Conservation (phyloP, 352 stramenopile genomes). For the Pythium apleroticum region DNA sequence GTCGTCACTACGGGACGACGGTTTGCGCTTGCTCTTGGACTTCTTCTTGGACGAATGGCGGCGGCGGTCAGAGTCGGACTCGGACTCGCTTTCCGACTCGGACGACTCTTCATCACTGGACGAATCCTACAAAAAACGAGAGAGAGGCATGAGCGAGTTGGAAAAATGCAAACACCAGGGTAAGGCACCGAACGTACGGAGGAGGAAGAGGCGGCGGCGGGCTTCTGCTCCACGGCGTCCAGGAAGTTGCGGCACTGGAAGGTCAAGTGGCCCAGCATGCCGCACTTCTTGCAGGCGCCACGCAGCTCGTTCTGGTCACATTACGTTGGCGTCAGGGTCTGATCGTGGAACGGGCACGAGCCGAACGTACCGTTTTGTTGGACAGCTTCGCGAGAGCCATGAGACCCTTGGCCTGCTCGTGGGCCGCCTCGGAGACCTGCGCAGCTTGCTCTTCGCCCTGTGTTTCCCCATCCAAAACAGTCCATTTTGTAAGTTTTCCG, state of each 20-base stretch:
- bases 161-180: too few relatives aligned
- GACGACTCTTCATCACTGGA: slow-evolving; percentile 24
- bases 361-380: slow-evolving; percentile 83
- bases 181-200: slow-evolving; percentile 23
- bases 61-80: slow-evolving; percentile 8
- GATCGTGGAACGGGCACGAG: neutral
- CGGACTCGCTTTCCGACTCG: slow-evolving; percentile 10
- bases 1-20: neutral
- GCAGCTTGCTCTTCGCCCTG: slow-evolving; percentile 48
- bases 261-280: slow-evolving; percentile 90
- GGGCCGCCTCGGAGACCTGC: slow-evolving; percentile 64
- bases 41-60: slow-evolving; percentile 21
- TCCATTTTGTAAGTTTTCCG: neutral
- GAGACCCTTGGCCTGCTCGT: slow-evolving; percentile 91
- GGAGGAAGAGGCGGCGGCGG: slow-evolving; percentile 13
- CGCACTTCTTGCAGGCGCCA: slow-evolving; percentile 89
- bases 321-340: neutral
- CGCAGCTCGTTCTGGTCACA: slow-evolving; percentile 59
- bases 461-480: neutral
- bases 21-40: slow-evolving; percentile 9
- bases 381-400: slow-evolving; percentile 95
- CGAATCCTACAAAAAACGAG: slow-evolving; percentile 13
- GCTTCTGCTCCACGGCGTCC: slow-evolving; percentile 34
- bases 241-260: slow-evolving; percentile 89
- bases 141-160: too few relatives aligned